Percentiles rank a stretch among this genome's conserved stretches.
Evolutionary conservation across 192 early-diverging fungal species (phyloP).

Genomic region (Mortierella claussenii): DNA sequence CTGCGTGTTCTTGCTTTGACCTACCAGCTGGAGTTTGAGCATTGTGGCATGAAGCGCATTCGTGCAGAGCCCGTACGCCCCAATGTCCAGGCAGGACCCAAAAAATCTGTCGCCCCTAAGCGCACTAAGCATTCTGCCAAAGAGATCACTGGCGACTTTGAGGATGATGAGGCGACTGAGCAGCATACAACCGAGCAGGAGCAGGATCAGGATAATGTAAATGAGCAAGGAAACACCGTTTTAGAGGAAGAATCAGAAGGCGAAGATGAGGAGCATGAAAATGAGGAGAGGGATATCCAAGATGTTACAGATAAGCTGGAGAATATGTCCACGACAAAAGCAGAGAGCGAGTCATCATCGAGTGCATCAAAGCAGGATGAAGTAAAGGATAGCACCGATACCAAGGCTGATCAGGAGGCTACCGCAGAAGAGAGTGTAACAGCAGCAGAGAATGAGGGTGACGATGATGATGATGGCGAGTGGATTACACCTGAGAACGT

Average conservation of each 20-base stretch:
- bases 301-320: slow-evolving; percentile 32
- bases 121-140: slow-evolving; percentile 44
- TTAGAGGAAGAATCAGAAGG: slow-evolving; percentile 36
- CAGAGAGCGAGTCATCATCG: slow-evolving; percentile 13
- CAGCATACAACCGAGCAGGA: background rate
- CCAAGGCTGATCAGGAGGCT: background rate
- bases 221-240: slow-evolving; percentile 35
- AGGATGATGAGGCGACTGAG: slow-evolving; percentile 21
- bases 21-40: slow-evolving; percentile 86
- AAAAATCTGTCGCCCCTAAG: slow-evolving; percentile 22
- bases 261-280: background rate
- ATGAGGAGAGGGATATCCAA: slow-evolving; percentile 29
- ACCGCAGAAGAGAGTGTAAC: slow-evolving; percentile 4
- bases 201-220: background rate
- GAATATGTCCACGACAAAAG: slow-evolving; percentile 24
- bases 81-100: slow-evolving; percentile 27
- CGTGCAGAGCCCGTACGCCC: slow-evolving; percentile 73
- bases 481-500: slow-evolving; percentile 97
- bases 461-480: slow-evolving; percentile 74
- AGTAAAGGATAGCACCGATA: background rate
- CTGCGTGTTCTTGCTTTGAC: slow-evolving; percentile 90
- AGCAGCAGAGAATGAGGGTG: slow-evolving; percentile 34
- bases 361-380: background rate
- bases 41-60: slow-evolving; percentile 75
- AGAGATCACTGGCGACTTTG: slow-evolving; percentile 38